Evolutionary conservation across 2,329 filamentous ascomycete species (phyloP), one percentile per base, ranked within the genome.

Genomic region (Neoarthrinium moseri): DNA sequence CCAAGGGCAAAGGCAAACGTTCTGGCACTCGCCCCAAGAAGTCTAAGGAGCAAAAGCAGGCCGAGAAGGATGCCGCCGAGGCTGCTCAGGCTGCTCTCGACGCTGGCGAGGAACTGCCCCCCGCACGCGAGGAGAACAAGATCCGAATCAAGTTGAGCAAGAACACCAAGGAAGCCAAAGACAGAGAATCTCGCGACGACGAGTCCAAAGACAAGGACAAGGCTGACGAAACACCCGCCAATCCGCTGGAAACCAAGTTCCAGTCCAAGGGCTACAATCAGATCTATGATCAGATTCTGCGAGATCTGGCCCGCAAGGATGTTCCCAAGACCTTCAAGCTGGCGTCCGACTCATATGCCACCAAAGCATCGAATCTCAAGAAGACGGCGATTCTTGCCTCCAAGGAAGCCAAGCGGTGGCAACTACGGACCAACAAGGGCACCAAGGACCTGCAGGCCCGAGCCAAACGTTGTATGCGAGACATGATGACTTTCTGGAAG

Each of bases 401-500:
- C 50, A 99, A 99, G 65, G 94, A 99, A 70, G 92, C 94, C 44
- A 91, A 95, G 62, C 81, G 95, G 61, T 99, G 94, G 94, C 95
- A 99, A 67, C 81, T 95, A 50, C 87, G 91, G 33, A 99, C 94
- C 44, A 99, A 99, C 75, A 97, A 99, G 78, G 95, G 91, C 62
- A 94, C 89, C 66, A 99, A 99, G 68, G 94, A 99, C 67, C 88
- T 95, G 4, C 94, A 97, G 65, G 94, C 94, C 33, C 84, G 94
- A 38, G 94, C 94, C 48, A 99, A 99, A 77, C 87, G 94, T 56
- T 92, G 92, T 49, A 99, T 99, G 94, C 84, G 94, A 64, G 94
- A 99, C 70, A 99, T 99, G 94, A 94, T 96, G 81, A 84, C 89
- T 47, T 99, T 97, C 78, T 99, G 94, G 94, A 97, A 97, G 71